Evolutionary conservation across 768 basidiomycete genomes (phyloP).

Genomic region (Lactarius evosmus): DNA sequence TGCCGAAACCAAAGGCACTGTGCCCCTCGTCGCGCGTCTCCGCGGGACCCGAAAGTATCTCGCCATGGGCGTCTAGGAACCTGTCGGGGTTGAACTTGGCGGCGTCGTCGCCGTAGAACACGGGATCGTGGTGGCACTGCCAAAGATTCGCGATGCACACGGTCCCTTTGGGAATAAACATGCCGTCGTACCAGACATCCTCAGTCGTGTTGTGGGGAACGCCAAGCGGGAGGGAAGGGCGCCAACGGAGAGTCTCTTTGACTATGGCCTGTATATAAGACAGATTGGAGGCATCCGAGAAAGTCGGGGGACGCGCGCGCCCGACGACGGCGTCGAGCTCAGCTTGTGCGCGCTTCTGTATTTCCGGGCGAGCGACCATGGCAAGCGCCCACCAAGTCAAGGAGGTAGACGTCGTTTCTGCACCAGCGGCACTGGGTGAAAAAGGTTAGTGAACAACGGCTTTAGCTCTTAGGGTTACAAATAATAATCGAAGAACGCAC

Average conservation of each 20-base stretch:
- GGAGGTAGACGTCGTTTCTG: slow-evolving; percentile 11
- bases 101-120: slow-evolving; percentile 23
- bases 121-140: slow-evolving; percentile 9
- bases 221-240: neutral
- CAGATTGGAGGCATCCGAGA: slow-evolving; percentile 2
- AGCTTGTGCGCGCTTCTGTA: slow-evolving; percentile 17
- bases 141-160: slow-evolving; percentile 33
- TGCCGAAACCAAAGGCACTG: slow-evolving; percentile 19
- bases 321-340: slow-evolving; percentile 13
- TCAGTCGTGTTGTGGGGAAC: slow-evolving; percentile 18
- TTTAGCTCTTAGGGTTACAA: neutral
- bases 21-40: slow-evolving; percentile 22
- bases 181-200: slow-evolving; percentile 33
- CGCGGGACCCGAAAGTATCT: slow-evolving; percentile 3
- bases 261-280: slow-evolving; percentile 13
- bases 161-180: slow-evolving; percentile 38
- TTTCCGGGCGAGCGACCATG: slow-evolving; percentile 24
- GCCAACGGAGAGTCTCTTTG: slow-evolving; percentile 17
- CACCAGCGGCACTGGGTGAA: neutral
- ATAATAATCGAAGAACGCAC: slow-evolving; percentile 1
- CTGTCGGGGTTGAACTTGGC: slow-evolving; percentile 27
- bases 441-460: neutral
- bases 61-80: slow-evolving; percentile 20
- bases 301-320: slow-evolving; percentile 5
- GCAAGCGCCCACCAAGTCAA: slow-evolving; percentile 19